Evolutionary conservation across 306 rosid species (phyloP), one percentile per base, ranked within the genome.

Genomic region (Casuarina cunninghamiana): DNA sequence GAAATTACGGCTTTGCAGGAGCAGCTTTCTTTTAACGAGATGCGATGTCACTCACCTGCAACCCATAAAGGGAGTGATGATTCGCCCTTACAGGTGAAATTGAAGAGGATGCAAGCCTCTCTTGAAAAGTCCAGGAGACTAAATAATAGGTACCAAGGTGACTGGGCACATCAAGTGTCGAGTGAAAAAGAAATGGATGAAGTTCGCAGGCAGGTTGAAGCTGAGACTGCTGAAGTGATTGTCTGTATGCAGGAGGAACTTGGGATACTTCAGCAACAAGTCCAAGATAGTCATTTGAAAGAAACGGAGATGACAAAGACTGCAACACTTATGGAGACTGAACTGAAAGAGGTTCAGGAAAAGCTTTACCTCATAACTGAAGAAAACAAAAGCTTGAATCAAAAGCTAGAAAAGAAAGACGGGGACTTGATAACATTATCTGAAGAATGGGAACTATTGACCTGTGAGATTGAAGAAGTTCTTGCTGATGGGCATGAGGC

Each of bases 191-290:
- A 93, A 88, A 90, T 85, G 92, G 97, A 89, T 78, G 91, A 88
- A 88, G 88, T 91, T 50, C 74, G 91, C 75, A 83, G 83, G 79
- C 98, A 95, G 78, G 97, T 83, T 42, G 99, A 95, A 75, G 97
- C 90, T 73, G 99, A 95, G 89, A 95, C 99, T 60, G 96, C 87
- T 17, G 97, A 92, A 92, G 99, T 88, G 74, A 95, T 95, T 67
- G 97, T 93, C 67, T 89, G 93, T 77, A 79, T 95, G 93, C 97
- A 95, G 86, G 99, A 95, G 86, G 99, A 95, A 86, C 96, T 95
- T 81, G 84, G 77, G 9, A 54, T 74, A 57, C 93, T 95, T 76
- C 93, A 95, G 78, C 84, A 85, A 72, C 93, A 95, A 84, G 88
- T 93, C 69, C 89, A 89, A 66, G 90, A 85, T 71, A 83, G 87